A percentile compares a stretch with the other conserved stretches of the same genome.
Conservation (phyloP, 306 rosid species). For the Hylodesmum podocarpum region DNA sequence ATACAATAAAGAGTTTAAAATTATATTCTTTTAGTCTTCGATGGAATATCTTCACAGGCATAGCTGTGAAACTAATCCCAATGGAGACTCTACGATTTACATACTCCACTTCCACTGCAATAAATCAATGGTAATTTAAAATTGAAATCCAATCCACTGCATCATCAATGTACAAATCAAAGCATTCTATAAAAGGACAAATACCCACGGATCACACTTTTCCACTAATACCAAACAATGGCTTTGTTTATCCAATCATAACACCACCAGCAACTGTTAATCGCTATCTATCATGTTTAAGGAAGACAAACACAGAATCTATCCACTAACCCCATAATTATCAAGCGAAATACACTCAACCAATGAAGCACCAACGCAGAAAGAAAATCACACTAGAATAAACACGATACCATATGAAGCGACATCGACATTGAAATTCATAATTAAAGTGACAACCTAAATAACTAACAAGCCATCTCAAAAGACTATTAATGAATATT, state of each 20-base stretch:
- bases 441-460: not conserved
- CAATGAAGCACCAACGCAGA: not conserved
- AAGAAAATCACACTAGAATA: not conserved
- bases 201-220: not conserved
- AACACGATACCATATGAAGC: conserved; percentile 24
- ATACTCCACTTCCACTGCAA: not conserved
- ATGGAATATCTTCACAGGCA: not conserved
- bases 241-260: not conserved
- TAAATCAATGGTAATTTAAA: not conserved
- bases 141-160: not conserved
- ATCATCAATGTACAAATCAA: conserved; percentile 1
- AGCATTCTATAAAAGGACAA: conserved; percentile 10
- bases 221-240: not conserved
- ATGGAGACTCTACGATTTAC: not conserved
- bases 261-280: not conserved
- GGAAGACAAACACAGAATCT: not conserved
- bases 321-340: not conserved
- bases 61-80: not conserved
- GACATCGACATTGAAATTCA: not conserved
- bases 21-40: not conserved
- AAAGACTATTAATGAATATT: conserved; percentile 3
- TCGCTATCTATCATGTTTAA: not conserved
- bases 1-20: not conserved
- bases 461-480: not conserved
- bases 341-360: not conserved